Base-by-base conservation (phyloP, 1,139 yeast genomes). In the Zygoascus meyerae region DNA sequence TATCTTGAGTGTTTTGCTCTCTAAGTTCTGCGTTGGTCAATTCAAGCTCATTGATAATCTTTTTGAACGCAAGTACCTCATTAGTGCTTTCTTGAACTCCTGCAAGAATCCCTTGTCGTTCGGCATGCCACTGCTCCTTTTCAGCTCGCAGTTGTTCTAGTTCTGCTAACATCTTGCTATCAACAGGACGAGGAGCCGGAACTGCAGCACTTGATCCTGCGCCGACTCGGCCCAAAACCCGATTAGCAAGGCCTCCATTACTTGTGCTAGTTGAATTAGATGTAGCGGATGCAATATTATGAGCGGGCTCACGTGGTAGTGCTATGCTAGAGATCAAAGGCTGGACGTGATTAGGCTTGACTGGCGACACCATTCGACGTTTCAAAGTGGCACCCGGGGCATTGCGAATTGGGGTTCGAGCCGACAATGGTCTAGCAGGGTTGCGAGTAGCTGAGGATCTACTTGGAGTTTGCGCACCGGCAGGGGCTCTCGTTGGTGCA, bases 81-180 rank as follows among this genome's bases (percentile, higher is more conserved):
- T 69, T 65, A 47, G 68, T 67, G 9, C 73, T 65, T 41, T 73
- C 72, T 36, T 70, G 70, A n/a, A 70, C 62, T 41, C 67, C 66
- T 53, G 66, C 60, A 21, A 62, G 62, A 15, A 71, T 60, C 36
- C 70, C 69, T 46, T 72, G 74, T 45, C 69, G 72, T 50, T 73
- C 78, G 36, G 69, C 65, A 4, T 61, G 48, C 85, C 83, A 79
- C 6, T 32, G 18, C 16, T 45, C 63, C 53, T 77, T 79, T 52
- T 81, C 86, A 14, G 61, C 63, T 52, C 79, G 70, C 45, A 84
- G 66, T 16, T 65, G 68, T 41, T 73, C 74, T 18, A 84, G 61
- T 52, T 83, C 86, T 2, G 55, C 55, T 3, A 39, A 51, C 49
- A 40, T 16, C 16, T 34, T 35, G 28, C 40, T 36, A 30, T 40